These are phyloP conservation scores for Mastigamoeba balamuthi DNA, from an alignment of 78 protist genomes.

Conservation along the genomic window DNA sequence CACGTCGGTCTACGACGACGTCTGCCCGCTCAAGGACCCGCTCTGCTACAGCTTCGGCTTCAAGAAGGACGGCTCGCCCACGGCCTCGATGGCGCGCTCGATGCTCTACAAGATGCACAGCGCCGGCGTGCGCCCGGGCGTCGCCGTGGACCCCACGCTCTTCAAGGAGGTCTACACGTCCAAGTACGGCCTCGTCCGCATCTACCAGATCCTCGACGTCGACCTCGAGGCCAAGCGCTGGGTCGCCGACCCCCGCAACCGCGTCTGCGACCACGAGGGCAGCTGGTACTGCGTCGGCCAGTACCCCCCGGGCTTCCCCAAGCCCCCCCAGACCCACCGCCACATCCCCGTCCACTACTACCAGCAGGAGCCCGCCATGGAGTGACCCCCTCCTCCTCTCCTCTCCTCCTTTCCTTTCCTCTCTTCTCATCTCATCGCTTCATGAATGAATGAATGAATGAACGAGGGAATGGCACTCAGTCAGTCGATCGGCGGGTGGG, in stretches of 20 bases:
- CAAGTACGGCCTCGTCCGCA: not conserved
- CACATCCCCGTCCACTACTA: not conserved
- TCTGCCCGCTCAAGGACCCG: not conserved
- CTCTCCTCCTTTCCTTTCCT: no score
- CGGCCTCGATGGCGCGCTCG: not conserved
- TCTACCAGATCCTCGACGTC: not conserved
- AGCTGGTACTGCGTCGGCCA: not conserved
- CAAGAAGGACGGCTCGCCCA: not conserved
- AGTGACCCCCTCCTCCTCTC: no score
- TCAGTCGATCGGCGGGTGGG: no score
- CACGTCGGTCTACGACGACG: not conserved
- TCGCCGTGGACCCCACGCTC: not conserved
- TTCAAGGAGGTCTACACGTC: not conserved
- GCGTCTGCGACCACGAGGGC: not conserved
- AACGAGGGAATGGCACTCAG: no score
- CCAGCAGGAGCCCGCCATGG: no score
- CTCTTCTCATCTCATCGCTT: no score
- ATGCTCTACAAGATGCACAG: not conserved
- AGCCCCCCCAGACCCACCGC: not conserved
- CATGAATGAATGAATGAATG: no score
- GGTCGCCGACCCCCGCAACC: not conserved
- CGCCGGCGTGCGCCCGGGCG: not conserved
- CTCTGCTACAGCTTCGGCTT: not conserved
- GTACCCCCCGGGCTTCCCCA: not conserved
- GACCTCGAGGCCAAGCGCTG: not conserved